These are phyloP conservation scores for Xylariaceae sp. DNA, from an alignment of 2,329 filamentous ascomycete species.

Conservation along the genomic window DNA sequence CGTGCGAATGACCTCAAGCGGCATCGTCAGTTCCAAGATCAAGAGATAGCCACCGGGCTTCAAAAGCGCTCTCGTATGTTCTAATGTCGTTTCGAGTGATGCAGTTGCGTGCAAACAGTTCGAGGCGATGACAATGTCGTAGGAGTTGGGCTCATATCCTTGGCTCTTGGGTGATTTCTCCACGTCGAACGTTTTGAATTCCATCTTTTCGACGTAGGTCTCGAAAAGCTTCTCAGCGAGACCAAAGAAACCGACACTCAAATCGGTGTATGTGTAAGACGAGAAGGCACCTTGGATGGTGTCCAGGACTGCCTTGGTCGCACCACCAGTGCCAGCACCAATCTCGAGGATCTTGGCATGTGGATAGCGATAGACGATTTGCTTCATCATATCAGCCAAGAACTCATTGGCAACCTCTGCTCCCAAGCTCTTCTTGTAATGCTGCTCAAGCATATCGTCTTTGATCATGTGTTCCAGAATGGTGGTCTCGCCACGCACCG, in stretches of 20 bases:
- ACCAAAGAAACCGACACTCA: slow-evolving; percentile 36
- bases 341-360: slow-evolving; percentile 35
- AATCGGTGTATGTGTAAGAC: slow-evolving; percentile 43
- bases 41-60: slow-evolving; percentile 37
- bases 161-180: slow-evolving; percentile 28
- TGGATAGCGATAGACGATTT: slow-evolving; percentile 29
- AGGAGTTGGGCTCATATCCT: slow-evolving; percentile 25
- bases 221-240: slow-evolving; percentile 28
- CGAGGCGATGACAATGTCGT: slow-evolving; percentile 33
- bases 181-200: slow-evolving; percentile 31
- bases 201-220: slow-evolving; percentile 25
- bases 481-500: slow-evolving; percentile 30
- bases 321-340: slow-evolving; percentile 38
- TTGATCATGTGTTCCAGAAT: slow-evolving; percentile 29
- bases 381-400: slow-evolving; percentile 27
- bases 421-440: slow-evolving; percentile 11
- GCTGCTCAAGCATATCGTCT: slow-evolving; percentile 28
- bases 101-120: slow-evolving; percentile 30
- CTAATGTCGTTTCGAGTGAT: slow-evolving; percentile 21
- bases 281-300: slow-evolving; percentile 28
- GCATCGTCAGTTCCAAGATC: slow-evolving; percentile 12
- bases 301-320: slow-evolving; percentile 34
- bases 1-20: neutral
- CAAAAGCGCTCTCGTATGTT: slow-evolving; percentile 28
- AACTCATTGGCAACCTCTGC: slow-evolving; percentile 18